phyloP scores from a whole-genome alignment of 495 filamentous ascomycete genomes.

The Penicillium simplicissimum region DNA sequence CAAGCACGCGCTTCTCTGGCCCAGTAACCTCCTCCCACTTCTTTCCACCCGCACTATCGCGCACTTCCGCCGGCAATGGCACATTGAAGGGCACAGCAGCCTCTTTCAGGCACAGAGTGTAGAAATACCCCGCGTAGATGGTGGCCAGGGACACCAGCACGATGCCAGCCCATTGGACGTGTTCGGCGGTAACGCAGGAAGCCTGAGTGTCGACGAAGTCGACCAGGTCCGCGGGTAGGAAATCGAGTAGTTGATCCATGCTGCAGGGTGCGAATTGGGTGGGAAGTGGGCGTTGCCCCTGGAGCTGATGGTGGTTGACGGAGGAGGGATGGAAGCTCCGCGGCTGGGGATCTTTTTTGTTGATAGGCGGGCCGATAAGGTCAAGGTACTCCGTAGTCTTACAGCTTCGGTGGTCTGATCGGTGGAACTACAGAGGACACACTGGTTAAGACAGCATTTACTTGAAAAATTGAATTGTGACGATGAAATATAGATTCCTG shows the following conservation, averaged over 20 bases:
- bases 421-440: neutral
- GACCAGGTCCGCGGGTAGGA: conserved; percentile 29
- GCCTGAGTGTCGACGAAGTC: conserved; percentile 25
- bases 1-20: conserved; percentile 45
- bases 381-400: no score
- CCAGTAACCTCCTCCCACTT: conserved; percentile 58
- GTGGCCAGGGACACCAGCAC: conserved; percentile 38
- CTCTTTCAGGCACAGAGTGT: conserved; percentile 40
- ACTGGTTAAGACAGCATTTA: neutral
- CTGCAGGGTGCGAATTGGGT: conserved; percentile 16
- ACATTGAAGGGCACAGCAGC: conserved; percentile 58
- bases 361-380: conserved; percentile 20
- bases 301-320: conserved; percentile 4
- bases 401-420: neutral
- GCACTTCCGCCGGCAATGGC: conserved; percentile 57
- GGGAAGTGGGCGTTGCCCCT: conserved; percentile 17
- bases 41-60: conserved; percentile 54
- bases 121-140: conserved; percentile 41
- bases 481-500: neutral
- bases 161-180: conserved; percentile 29
- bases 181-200: conserved; percentile 16
- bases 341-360: conserved; percentile 14
- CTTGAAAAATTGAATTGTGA: neutral
- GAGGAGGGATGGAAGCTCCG: conserved; percentile 9
- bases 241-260: conserved; percentile 35